Evolutionary conservation across 345 rosid species (phyloP).

Genomic region (Gossypium australe): DNA sequence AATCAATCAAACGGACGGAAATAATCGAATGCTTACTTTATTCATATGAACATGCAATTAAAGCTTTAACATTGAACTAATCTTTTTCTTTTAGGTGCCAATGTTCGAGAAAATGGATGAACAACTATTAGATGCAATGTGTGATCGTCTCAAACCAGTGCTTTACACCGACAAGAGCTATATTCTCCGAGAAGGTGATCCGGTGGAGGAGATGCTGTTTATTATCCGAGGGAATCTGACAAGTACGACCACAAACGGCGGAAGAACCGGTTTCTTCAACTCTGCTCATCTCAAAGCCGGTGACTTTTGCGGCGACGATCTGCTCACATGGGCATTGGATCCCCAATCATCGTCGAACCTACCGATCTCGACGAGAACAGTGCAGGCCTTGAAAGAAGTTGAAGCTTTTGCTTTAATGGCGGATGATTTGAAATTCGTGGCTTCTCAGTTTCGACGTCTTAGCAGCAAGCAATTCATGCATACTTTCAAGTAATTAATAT

Average conservation of each 20-base stretch:
- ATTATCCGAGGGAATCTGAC: conserved; percentile 50
- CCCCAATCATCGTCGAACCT: conserved; percentile 51
- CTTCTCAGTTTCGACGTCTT: conserved; percentile 62
- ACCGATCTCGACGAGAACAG: conserved; percentile 65
- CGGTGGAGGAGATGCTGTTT: conserved; percentile 72
- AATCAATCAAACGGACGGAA: too few relatives aligned
- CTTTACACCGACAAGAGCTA: conserved; percentile 55
- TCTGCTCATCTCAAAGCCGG: conserved; percentile 45
- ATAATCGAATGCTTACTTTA: too few relatives aligned
- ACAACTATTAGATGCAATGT: conserved; percentile 66
- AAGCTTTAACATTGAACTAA: neutral
- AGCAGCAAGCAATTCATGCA: conserved; percentile 61
- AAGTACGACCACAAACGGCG: conserved; percentile 65
- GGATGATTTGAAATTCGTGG: conserved; percentile 57
- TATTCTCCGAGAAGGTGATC: conserved; percentile 60
- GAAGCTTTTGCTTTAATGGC: conserved; percentile 69
- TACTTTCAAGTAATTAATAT: conserved; percentile 45
- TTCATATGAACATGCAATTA: neutral
- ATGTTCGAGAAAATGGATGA: conserved; percentile 76
- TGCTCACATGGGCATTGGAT: conserved; percentile 69
- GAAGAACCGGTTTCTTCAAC: conserved; percentile 58
- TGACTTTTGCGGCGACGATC: conserved; percentile 72
- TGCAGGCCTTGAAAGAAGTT: conserved; percentile 53
- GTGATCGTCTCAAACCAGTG: conserved; percentile 57
- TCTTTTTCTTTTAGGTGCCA: conserved; percentile 42